Percentiles rank a stretch among this genome's conserved stretches.
phyloP scores from a whole-genome alignment of 2,329 filamentous ascomycete species.

The Aspergillus hortae region DNA sequence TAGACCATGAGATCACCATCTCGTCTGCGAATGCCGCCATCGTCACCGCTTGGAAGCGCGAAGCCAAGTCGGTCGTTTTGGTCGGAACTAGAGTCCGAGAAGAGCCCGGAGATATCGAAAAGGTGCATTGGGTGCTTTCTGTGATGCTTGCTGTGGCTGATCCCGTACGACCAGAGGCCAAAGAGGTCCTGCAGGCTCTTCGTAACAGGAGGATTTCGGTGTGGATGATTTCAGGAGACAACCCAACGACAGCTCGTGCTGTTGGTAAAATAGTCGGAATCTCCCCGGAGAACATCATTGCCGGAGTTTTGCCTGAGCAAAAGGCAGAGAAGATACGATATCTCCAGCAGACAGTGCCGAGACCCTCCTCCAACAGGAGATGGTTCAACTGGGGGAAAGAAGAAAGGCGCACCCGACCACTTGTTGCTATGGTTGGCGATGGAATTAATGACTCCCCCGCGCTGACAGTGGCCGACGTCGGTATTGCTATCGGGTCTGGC shows the following conservation, averaged over 20 bases:
- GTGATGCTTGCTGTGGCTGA: conserved; percentile 73
- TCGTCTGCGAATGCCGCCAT: conserved; percentile 14
- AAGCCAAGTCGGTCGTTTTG: too few species aligned
- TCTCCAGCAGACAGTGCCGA: conserved; percentile 26
- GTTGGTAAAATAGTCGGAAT: conserved; percentile 77
- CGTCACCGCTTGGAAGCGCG: too few species aligned
- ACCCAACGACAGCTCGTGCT: conserved; percentile 74
- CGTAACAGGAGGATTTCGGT: conserved; percentile 65
- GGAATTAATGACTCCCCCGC: conserved; percentile 88
- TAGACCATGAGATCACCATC: conserved; percentile 50
- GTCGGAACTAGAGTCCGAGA: too few species aligned
- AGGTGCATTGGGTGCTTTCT: conserved; percentile 28
- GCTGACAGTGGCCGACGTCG: conserved; percentile 74
- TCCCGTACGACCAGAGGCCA: conserved; percentile 71
- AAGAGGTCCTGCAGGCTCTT: conserved; percentile 61
- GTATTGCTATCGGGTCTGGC: conserved; percentile 76
- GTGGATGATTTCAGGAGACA: conserved; percentile 93
- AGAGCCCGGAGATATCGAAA: too few species aligned
- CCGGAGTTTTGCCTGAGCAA: conserved; percentile 78
- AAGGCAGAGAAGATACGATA: conserved; percentile 54
- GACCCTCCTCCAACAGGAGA: conserved; percentile 6
- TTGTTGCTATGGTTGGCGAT: conserved; percentile 81
- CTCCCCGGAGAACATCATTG: conserved; percentile 68
- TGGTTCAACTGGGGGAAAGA: conserved; percentile 8
- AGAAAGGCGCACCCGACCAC: too few species aligned